Base-by-base conservation (phyloP, 495 filamentous ascomycete genomes). In the Penicillium flavigenum region DNA sequence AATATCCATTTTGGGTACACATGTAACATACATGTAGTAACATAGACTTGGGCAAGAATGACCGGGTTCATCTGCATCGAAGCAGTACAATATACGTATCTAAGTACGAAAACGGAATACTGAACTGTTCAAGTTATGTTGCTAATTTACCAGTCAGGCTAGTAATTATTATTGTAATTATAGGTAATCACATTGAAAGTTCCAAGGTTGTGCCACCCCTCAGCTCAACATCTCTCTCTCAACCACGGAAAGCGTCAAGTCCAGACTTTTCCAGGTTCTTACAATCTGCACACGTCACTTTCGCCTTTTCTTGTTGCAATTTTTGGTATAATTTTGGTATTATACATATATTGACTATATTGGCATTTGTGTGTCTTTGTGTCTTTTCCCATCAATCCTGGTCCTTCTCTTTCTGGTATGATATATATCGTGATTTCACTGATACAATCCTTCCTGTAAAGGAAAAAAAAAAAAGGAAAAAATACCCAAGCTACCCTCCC, bases 241-340 rank as follows among this genome's bases (percentile, higher is more conserved):
- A 50, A 54, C 62, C 58, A 54, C 58, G 60, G 60, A 42, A 22
- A 32, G 7, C 43, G 2, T 8, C 32, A 14, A 31, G 47, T 27
- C 51, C 48, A 60, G 57, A 60, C 42, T 26, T 27, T 26, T 26
- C 24, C 24, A 26, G 24, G 24, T 26, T 60, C 56, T 60, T 51
- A 60, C 56, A 57, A 47, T 59, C 31, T 36, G 47, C 54, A 64
- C 62, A 67, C 65, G 65, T 67, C 65, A 67, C 65, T 63, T 41
- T 39, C 27, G 34, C 26, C 48, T 47, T 48, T 46, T 54, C 24
- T 65, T 59, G 41, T 51, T 57, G 51, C 34, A 38, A 20, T 54
- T 54, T 47, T 59, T 49, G 43, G 31, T 46, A 38, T 43, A 31
- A 31, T 31, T 34, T 48, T 19, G 29, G 32, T 42, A 27, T 36